Percentiles rank a stretch among this genome's conserved stretches.
Evolutionary conservation across 2,329 filamentous ascomycete species (phyloP).

Genomic region (Colletotrichum sansevieriae): DNA sequence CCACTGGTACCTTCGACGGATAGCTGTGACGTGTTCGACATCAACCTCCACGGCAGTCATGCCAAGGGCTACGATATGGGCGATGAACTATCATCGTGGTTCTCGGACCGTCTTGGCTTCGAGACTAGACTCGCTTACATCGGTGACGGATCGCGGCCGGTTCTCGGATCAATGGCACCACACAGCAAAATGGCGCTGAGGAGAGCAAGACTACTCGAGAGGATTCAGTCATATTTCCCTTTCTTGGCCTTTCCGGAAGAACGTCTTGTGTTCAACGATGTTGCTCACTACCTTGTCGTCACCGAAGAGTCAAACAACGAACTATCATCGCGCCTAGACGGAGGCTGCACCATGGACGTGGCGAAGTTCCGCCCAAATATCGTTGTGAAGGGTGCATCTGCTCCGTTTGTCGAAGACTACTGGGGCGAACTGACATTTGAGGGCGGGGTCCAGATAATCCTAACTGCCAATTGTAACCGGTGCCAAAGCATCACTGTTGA

Average conservation of each 20-base stretch:
- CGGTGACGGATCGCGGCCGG: slow-evolving; percentile 69
- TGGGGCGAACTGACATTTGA: slow-evolving; percentile 23
- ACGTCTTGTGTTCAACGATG: too few relatives aligned
- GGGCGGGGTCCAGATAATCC: slow-evolving; percentile 15
- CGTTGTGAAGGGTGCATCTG: slow-evolving; percentile 19
- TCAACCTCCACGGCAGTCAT: slow-evolving; percentile 71
- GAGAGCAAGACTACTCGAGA: background rate
- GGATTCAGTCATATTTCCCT: too few relatives aligned
- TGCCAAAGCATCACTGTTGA: slow-evolving; percentile 32
- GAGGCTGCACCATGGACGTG: slow-evolving; percentile 10
- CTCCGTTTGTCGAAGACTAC: slow-evolving; percentile 23
- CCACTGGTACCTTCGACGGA: background rate
- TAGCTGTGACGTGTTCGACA: slow-evolving; percentile 59
- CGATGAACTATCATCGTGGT: slow-evolving; percentile 71
- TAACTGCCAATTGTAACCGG: slow-evolving; percentile 25
- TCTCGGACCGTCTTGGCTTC: slow-evolving; percentile 75
- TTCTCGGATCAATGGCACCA: slow-evolving; percentile 70
- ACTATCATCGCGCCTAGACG: slow-evolving; percentile 44
- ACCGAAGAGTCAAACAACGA: slow-evolving; percentile 61
- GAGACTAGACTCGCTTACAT: slow-evolving; percentile 73
- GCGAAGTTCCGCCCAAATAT: slow-evolving; percentile 25
- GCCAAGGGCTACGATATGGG: slow-evolving; percentile 75
- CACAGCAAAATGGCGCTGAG: background rate
- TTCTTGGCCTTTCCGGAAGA: too few relatives aligned
- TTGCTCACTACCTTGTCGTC: too few relatives aligned